These are phyloP conservation scores for Discostella stelligeroides DNA, from an alignment of 108 stramenopile genomes.

Conservation along the genomic window DNA sequence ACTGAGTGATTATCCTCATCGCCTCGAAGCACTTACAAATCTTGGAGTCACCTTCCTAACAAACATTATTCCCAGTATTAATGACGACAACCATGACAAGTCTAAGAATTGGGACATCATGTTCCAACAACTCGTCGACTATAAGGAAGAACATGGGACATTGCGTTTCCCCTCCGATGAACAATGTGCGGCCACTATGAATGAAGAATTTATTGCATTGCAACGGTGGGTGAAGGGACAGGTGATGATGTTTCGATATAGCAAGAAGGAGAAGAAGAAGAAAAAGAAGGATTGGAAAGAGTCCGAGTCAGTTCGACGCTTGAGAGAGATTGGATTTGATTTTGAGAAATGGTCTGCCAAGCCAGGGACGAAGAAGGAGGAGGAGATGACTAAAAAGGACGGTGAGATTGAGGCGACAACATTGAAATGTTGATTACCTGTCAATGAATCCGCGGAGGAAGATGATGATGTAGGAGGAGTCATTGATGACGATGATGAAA, in stretches of 20 bases:
- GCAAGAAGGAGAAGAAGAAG: conserved; percentile 19
- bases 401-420: background rate
- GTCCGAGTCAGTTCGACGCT: conserved; percentile 10
- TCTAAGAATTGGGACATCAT: conserved; percentile 51
- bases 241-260: conserved; percentile 28
- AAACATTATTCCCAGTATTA: background rate
- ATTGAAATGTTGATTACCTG: background rate
- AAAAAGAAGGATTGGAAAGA: too few relatives aligned
- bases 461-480: background rate
- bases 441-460: background rate
- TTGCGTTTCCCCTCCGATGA: conserved; percentile 53
- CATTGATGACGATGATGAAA: background rate
- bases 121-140: conserved; percentile 56
- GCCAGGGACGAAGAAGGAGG: conserved; percentile 19
- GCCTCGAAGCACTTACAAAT: conserved; percentile 21
- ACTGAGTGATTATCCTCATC: conserved; percentile 43
- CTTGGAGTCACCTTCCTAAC: conserved; percentile 15
- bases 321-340: conserved; percentile 33
- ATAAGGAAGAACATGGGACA: conserved; percentile 59
- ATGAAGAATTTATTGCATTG: conserved; percentile 33
- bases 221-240: conserved; percentile 44
- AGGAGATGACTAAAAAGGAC: background rate
- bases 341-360: conserved; percentile 47
- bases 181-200: conserved; percentile 31
- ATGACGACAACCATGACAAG: background rate